phyloP scores from a whole-genome alignment of 1,139 yeast species.

The Nematodospora anomalae region DNA sequence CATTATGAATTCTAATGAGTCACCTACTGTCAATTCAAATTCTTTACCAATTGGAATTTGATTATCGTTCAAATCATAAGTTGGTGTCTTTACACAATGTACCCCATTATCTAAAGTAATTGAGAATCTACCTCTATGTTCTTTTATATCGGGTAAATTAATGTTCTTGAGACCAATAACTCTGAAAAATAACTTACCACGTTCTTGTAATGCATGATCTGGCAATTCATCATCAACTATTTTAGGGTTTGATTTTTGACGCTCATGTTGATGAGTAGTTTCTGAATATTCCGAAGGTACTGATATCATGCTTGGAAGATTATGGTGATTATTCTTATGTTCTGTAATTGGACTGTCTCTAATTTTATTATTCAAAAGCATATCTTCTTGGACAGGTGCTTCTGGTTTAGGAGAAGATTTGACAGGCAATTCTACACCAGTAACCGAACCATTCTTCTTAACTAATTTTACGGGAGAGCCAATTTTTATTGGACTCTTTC shows the following conservation, averaged over 20 bases:
- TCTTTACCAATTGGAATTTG: constrained; percentile 66
- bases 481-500: constrained; percentile 38
- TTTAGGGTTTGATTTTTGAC: constrained; percentile 8
- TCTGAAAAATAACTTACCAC: constrained; percentile 73
- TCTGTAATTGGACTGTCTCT: constrained; percentile 19
- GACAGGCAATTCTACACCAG: constrained; percentile 21
- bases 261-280: constrained; percentile 13
- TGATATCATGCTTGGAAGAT: constrained; percentile 28
- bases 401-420: constrained; percentile 2
- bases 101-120: constrained; percentile 85
- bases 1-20: constrained; percentile 64
- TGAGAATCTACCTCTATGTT: constrained; percentile 63
- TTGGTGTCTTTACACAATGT: constrained; percentile 79
- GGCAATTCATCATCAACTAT: constrained; percentile 13
- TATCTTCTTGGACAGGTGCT: constrained; percentile 19
- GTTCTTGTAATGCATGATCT: constrained; percentile 37
- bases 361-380: constrained; percentile 26
- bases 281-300: constrained; percentile 29
- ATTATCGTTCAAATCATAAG: constrained; percentile 45
- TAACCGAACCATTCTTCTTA: constrained; percentile 30
- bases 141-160: constrained; percentile 53
- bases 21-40: constrained; percentile 75
- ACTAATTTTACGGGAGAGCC: constrained; percentile 41
- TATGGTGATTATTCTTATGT: constrained; percentile 10
- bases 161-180: constrained; percentile 61